phyloP scores from a whole-genome alignment of 306 rosid genomes.

The Lathyrus tuberosus region DNA sequence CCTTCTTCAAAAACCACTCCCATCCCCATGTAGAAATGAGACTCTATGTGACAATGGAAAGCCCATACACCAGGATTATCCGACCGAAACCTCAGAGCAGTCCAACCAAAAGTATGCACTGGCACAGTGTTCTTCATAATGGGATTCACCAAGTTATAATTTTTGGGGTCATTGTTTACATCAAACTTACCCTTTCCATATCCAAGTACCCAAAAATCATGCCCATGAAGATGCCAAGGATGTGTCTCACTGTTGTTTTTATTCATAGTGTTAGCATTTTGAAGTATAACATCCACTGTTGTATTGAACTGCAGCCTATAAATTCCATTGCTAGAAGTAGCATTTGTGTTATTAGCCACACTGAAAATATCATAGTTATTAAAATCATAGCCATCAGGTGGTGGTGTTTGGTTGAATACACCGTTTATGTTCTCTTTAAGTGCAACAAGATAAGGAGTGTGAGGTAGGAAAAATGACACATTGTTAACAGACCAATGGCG shows the following conservation, averaged over 20 bases:
- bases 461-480: constrained; percentile 69
- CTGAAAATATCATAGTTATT: constrained; percentile 52
- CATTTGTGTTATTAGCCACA: constrained; percentile 42
- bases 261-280: constrained; percentile 55
- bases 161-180: constrained; percentile 47
- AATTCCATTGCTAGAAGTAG: constrained; percentile 55
- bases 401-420: constrained; percentile 58
- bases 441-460: constrained; percentile 77
- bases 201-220: constrained; percentile 63
- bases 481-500: constrained; percentile 72
- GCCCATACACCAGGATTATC: constrained; percentile 90
- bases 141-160: constrained; percentile 75
- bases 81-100: constrained; percentile 77
- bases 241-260: constrained; percentile 52
- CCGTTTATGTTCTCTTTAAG: constrained; percentile 53
- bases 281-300: constrained; percentile 59
- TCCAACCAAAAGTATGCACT: constrained; percentile 78
- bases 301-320: constrained; percentile 51
- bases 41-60: constrained; percentile 87
- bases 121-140: constrained; percentile 86
- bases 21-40: constrained; percentile 93
- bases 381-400: constrained; percentile 65
- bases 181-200: constrained; percentile 57
- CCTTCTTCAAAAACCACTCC: constrained; percentile 90
- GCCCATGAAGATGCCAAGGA: constrained; percentile 71